Base-by-base conservation (phyloP, 2,329 filamentous ascomycete genomes). In the Aspergillus felis region DNA sequence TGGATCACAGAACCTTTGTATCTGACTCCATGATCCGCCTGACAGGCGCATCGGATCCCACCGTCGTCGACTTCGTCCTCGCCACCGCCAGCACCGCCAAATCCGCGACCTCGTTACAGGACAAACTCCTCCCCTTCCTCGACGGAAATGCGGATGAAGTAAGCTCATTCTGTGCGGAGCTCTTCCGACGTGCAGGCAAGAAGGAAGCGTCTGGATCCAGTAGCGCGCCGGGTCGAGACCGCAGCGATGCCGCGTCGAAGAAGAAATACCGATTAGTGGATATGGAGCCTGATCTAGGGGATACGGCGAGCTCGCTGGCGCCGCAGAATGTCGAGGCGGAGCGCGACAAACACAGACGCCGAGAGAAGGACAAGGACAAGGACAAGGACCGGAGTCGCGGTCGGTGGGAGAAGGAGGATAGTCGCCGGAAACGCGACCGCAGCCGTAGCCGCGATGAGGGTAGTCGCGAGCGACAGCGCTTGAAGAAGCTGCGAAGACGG, bases 21-120 rank as follows among this genome's bases (percentile, higher is more conserved):
- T 82, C 79, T 53, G 80, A 82, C 66, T 77, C 79, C 55, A 74
- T 82, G 55, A 75, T 82, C 62, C 78, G 77, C 57, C 75, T 84
- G 52, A 80, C 81, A 41, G 82, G 82, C 60, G 82, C 79, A 50
- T 83, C 81, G 42, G 82, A 84, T 59, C 73, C 79, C 38, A 83
- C 82, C 53, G 75, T 82, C 51, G 72, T 84, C 59, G 82, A 85
- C 70, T 85, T 84, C 63, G 77, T 85, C 25, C 76, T 83, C 55
- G 79, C 81, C 47, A 83, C 81, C 17, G 81, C 82, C 9, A 74
- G 72, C 62, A 76, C 77, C 24, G 77, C 79, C 47, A 82, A 81
- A 64, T 82, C 79, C 1, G 68, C 76, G 7, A 68, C 69, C 4
- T 71, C 77, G 27, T 71, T 85, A 41, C 72, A 78, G 61, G 80